Percentiles rank a stretch among this genome's conserved stretches.
Conservation (phyloP, 805 yeast species). For the Yarrowia bubula region DNA sequence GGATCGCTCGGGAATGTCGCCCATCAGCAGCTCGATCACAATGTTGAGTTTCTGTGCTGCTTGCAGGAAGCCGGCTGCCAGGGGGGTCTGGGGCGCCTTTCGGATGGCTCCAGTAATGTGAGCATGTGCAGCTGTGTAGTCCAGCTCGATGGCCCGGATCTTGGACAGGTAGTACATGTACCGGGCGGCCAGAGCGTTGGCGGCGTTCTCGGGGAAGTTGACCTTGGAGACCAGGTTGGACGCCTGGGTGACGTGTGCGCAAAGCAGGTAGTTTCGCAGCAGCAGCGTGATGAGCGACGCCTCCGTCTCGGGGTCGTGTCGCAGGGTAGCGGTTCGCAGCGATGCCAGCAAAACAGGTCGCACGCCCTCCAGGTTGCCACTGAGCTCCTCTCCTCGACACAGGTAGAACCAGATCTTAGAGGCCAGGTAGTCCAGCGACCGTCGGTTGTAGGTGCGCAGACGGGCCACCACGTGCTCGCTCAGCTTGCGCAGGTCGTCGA, state of each 20-base stretch:
- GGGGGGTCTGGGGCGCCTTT: constrained; percentile 88
- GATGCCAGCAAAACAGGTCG: constrained; percentile 70
- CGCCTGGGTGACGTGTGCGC: constrained; percentile 84
- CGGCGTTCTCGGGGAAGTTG: constrained; percentile 82
- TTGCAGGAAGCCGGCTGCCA: constrained; percentile 84
- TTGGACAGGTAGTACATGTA: constrained; percentile 89
- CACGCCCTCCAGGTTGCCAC: constrained; percentile 50
- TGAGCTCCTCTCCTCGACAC: constrained; percentile 70
- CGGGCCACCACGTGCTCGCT: constrained; percentile 37
- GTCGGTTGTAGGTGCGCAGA: constrained; percentile 64
- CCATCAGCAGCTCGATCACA: constrained; percentile 87
- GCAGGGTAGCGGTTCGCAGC: constrained; percentile 81
- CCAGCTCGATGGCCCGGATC: constrained; percentile 85
- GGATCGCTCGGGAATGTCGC: constrained; percentile 90
- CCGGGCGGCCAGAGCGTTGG: constrained; percentile 87
- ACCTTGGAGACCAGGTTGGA: constrained; percentile 84
- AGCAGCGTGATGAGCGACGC: constrained; percentile 84
- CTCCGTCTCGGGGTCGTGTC: constrained; percentile 89
- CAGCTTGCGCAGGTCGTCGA: constrained; percentile 53
- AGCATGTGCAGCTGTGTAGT: constrained; percentile 87
- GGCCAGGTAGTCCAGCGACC: constrained; percentile 79
- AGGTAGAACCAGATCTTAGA: constrained; percentile 94
- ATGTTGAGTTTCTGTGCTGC: constrained; percentile 85
- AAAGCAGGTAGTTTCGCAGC: constrained; percentile 71
- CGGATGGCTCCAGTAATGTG: constrained; percentile 91